A percentile compares a stretch with the other conserved stretches of the same genome.
phyloP scores from a whole-genome alignment of 129 eudicot species.

The Solidago caesia region DNA sequence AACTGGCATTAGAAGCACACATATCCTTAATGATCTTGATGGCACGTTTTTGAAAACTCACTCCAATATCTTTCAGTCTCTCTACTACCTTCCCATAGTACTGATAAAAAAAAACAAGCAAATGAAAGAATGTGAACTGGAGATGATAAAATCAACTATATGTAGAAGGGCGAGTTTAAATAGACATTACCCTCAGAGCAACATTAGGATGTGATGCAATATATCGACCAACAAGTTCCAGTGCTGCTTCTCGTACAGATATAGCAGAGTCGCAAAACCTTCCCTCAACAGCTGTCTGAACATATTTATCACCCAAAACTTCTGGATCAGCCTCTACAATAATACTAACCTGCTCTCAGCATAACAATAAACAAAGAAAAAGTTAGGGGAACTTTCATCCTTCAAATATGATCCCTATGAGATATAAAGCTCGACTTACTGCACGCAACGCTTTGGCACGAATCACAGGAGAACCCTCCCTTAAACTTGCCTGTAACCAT shows the following conservation, averaged over 20 bases:
- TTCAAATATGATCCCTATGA: slow-evolving; percentile 8
- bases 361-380: slow-evolving; percentile 15
- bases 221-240: slow-evolving; percentile 96
- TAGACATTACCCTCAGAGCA: slow-evolving; percentile 63
- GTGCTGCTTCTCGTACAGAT: slow-evolving; percentile 96
- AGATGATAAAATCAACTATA: neutral
- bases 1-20: slow-evolving; percentile 81
- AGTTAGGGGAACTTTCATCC: slow-evolving; percentile 14
- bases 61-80: slow-evolving; percentile 93
- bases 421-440: slow-evolving; percentile 54
- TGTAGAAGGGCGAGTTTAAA: slow-evolving; percentile 7
- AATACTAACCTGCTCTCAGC: slow-evolving; percentile 76
- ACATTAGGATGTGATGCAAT: slow-evolving; percentile 99
- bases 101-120: slow-evolving; percentile 35
- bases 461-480: slow-evolving; percentile 90
- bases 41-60: slow-evolving; percentile 96
- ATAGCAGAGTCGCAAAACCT: slow-evolving; percentile 96
- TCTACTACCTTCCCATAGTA: slow-evolving; percentile 97
- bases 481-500: slow-evolving; percentile 74
- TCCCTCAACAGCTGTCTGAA: slow-evolving; percentile 97
- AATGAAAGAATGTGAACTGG: slow-evolving; percentile 12
- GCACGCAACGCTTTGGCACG: slow-evolving; percentile 98
- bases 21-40: slow-evolving; percentile 89
- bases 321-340: slow-evolving; percentile 99
- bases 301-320: slow-evolving; percentile 82